phyloP scores from a whole-genome alignment of 176 grass and related monocot genomes.

The Zoysia japonica region DNA sequence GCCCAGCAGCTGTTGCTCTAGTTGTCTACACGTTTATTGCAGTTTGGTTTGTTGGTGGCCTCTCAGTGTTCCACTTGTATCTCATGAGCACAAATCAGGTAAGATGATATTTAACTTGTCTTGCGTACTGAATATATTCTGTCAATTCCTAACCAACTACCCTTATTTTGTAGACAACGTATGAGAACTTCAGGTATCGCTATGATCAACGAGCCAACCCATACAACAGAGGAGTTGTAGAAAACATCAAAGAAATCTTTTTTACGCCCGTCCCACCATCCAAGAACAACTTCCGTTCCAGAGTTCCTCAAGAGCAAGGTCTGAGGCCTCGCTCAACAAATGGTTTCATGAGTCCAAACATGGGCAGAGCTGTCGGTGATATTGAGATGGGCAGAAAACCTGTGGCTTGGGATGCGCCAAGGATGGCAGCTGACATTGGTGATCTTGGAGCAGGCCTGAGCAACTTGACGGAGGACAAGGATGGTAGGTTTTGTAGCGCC shows the following conservation, averaged over 20 bases:
- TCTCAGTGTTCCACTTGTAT: conserved; percentile 93
- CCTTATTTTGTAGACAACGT: conserved; percentile 67
- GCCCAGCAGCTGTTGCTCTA: conserved; percentile 75
- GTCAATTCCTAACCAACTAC: conserved; percentile 1
- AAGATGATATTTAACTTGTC: neutral
- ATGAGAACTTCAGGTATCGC: conserved; percentile 93
- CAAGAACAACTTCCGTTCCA: conserved; percentile 75
- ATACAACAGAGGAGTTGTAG: conserved; percentile 68
- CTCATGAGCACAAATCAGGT: conserved; percentile 98
- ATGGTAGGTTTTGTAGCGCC: conserved; percentile 48
- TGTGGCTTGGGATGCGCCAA: conserved; percentile 83
- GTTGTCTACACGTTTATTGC: conserved; percentile 78
- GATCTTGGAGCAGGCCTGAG: conserved; percentile 66
- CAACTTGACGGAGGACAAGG: conserved; percentile 78
- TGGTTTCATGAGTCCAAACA: conserved; percentile 93
- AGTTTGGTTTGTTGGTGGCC: conserved; percentile 96
- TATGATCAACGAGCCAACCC: conserved; percentile 88
- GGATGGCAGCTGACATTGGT: conserved; percentile 68
- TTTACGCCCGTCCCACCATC: conserved; percentile 73
- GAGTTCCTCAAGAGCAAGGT: conserved; percentile 52
- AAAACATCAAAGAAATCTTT: conserved; percentile 92
- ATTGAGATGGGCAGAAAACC: conserved; percentile 90
- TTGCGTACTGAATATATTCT: neutral
- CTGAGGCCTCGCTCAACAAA: conserved; percentile 56
- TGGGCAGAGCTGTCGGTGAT: conserved; percentile 75